Base-by-base conservation (phyloP, 257 asterid genomes). In the Osmanthus fragrans region DNA sequence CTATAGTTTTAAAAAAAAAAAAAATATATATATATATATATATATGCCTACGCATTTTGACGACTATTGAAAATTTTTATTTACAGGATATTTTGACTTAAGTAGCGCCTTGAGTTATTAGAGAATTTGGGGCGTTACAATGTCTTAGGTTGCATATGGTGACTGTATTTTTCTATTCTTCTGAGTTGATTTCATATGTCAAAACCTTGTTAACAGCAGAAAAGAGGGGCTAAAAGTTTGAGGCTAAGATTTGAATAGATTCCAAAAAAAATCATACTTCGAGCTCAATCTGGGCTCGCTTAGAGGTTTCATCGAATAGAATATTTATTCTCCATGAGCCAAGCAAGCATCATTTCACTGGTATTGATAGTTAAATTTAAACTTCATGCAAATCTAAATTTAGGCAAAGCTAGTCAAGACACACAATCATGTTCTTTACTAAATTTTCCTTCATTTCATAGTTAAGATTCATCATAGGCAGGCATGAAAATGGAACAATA, bases 361-460 rank as follows among this genome's bases (percentile, higher is more conserved):
- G 8, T 51, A n/a, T 51, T 2, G 4, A 1, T 10, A 40, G 47
- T 40, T 40, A 40, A 40, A 10, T 40, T 40, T 77, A 8, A 64
- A 39, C 65, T 3, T 67, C 72, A 37, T 6, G 16, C 65, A 67
- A 16, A 45, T 65, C 40, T 51, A 12, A 49, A 56, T 34, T 23
- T 73, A 37, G 25, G 64, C 77, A 30, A 73, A 78, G 47, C 67
- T 78, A 64, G 29, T 6, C n/a, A 7, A 3, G 47, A 51, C 66
- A 36, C 47, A 29, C 21, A 13, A 69, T 69, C 12, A 42, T 7
- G 51, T 18, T 69, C 6, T 69, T 64, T 37, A 25, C 77, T 64
- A 29, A 39, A 25, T 49, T 39, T 39, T 42, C 73, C 49, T 16
- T 19, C 23, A 51, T 16, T 51, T 51, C 3, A 3, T 16, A 16